phyloP scores from a whole-genome alignment of 2,329 filamentous ascomycete species.

The Diaporthe citriasiana region DNA sequence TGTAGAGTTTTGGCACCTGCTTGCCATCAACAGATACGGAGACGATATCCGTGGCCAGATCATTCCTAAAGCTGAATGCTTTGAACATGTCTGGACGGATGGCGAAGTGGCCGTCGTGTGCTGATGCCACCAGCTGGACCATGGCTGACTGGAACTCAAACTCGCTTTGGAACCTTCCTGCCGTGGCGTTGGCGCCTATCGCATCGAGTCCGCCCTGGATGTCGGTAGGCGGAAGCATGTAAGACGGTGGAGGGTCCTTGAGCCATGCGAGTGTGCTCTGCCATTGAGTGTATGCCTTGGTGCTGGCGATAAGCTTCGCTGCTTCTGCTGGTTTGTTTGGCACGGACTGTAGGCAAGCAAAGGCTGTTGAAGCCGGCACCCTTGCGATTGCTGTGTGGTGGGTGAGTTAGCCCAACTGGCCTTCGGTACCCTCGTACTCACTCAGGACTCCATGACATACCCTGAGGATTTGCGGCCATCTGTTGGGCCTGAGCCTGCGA shows the following conservation, averaged over 20 bases:
- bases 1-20: slow-evolving; percentile 69
- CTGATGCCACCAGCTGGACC: slow-evolving; percentile 64
- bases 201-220: slow-evolving; percentile 60
- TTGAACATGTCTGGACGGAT: slow-evolving; percentile 68
- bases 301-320: slow-evolving; percentile 53
- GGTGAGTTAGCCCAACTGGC: slow-evolving; percentile 7
- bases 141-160: slow-evolving; percentile 70
- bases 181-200: slow-evolving; percentile 59
- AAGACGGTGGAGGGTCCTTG: slow-evolving; percentile 65
- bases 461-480: slow-evolving; percentile 24
- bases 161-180: slow-evolving; percentile 63
- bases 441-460: neutral
- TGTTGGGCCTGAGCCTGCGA: slow-evolving; percentile 35
- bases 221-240: slow-evolving; percentile 64
- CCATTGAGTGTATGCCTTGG: slow-evolving; percentile 61
- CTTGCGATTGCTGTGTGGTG: slow-evolving; percentile 47
- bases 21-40: slow-evolving; percentile 73
- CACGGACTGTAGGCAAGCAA: slow-evolving; percentile 56
- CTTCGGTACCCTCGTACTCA: too few species aligned
- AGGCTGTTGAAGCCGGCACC: slow-evolving; percentile 54
- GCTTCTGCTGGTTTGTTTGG: slow-evolving; percentile 55
- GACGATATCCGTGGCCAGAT: slow-evolving; percentile 59
- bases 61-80: slow-evolving; percentile 62
- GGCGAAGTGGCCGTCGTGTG: slow-evolving; percentile 76
- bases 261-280: slow-evolving; percentile 64